Evolutionary conservation across 2,329 filamentous ascomycete species (phyloP).

Genomic region (Fusarium sp.): DNA sequence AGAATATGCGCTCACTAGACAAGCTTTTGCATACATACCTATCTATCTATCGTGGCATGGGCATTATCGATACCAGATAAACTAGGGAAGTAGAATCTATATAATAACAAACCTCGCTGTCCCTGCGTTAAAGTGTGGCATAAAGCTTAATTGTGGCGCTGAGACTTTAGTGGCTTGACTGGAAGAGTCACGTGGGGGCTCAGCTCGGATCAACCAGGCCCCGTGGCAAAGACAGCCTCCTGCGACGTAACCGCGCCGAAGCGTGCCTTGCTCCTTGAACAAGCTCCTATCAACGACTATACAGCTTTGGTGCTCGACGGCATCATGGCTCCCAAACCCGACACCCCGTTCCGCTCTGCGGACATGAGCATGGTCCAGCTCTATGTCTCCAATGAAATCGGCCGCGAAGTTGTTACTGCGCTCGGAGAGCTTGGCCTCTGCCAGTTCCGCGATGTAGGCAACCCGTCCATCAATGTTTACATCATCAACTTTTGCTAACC

Average conservation of each 20-base stretch:
- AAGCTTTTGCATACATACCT: slow-evolving; percentile 2
- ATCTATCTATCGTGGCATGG: background rate
- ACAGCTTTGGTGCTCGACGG: slow-evolving; percentile 47
- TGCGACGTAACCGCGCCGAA: slow-evolving; percentile 45
- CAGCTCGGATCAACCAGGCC: slow-evolving; percentile 42
- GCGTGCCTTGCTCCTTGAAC: slow-evolving; percentile 45
- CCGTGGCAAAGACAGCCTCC: slow-evolving; percentile 35
- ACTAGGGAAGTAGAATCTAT: background rate
- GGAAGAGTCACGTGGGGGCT: slow-evolving; percentile 40
- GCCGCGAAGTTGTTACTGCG: slow-evolving; percentile 95
- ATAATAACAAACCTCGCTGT: background rate
- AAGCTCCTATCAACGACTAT: slow-evolving; percentile 47
- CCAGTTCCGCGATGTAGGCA: slow-evolving; percentile 93
- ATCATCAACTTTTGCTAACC: slow-evolving; percentile 30
- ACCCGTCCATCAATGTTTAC: slow-evolving; percentile 30
- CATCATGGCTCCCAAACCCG: slow-evolving; percentile 74
- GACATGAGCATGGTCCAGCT: slow-evolving; percentile 99
- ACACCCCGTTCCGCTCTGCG: slow-evolving; percentile 99
- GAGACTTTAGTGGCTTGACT: background rate
- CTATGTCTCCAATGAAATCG: slow-evolving; percentile 99
- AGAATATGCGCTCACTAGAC: slow-evolving; percentile 2
- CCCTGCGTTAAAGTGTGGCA: background rate
- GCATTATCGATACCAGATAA: slow-evolving; percentile 22
- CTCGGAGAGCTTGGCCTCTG: slow-evolving; percentile 95
- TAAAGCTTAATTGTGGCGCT: slow-evolving; percentile 9